These are phyloP conservation scores for Curvularia spicifera DNA, from an alignment of 2,329 filamentous ascomycete genomes.

Conservation along the genomic window DNA sequence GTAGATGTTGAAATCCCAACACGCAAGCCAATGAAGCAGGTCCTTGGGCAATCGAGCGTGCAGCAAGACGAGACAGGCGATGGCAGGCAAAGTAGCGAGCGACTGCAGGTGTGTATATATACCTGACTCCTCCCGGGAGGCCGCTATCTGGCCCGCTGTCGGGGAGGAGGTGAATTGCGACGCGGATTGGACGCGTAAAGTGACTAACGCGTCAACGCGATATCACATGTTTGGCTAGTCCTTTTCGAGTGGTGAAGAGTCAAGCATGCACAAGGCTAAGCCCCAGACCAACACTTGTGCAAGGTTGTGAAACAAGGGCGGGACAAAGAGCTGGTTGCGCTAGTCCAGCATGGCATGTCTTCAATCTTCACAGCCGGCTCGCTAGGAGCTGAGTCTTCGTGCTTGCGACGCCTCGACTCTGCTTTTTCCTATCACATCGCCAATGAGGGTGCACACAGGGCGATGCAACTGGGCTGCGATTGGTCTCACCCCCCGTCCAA, in stretches of 20 bases:
- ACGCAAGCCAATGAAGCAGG: conserved; percentile 34
- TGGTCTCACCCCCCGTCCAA: conserved; percentile 9
- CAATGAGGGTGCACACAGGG: conserved; percentile 10
- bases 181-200: conserved; percentile 47
- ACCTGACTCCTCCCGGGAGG: conserved; percentile 40
- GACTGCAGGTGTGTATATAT: conserved; percentile 43
- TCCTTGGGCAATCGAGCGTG: conserved; percentile 43
- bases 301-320: conserved; percentile 38
- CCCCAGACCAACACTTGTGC: conserved; percentile 34
- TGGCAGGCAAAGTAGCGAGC: conserved; percentile 34
- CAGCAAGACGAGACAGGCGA: conserved; percentile 31
- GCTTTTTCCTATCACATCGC: conserved; percentile 2
- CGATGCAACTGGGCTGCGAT: conserved; percentile 21
- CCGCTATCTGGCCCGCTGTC: conserved; percentile 39
- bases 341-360: conserved; percentile 13
- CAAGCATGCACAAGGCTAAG: conserved; percentile 27
- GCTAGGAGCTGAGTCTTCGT: not conserved
- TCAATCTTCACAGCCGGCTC: not conserved
- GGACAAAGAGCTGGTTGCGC: conserved; percentile 30
- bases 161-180: conserved; percentile 33
- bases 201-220: conserved; percentile 41
- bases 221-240: conserved; percentile 46
- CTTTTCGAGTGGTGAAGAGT: conserved; percentile 30
- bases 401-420: not conserved
- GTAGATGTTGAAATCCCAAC: conserved; percentile 33